Evolutionary conservation across 371 early-diverging fungal genomes (phyloP), one percentile per base, ranked within the genome.

Genomic region (Syncephalastrum monosporum): DNA sequence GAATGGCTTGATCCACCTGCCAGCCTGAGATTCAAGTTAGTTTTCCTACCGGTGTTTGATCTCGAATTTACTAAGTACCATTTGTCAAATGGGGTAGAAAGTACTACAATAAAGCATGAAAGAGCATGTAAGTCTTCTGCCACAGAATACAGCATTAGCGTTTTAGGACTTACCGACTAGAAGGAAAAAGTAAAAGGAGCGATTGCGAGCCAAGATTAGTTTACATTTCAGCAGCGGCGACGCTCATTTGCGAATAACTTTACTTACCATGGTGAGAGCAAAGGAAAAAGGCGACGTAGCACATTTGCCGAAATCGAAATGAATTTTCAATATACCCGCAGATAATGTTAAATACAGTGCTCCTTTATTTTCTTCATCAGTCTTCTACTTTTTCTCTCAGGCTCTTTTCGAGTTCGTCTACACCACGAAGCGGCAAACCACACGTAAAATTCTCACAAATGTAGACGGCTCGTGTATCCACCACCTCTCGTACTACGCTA

Each of bases 1-100:
- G 78, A 54, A 98, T 98, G n/a, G 98, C 97, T 75, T 96, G 96
- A 75, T 98, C 99, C 19, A 97, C 98, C 73, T 98, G 98, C 98
- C 98, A 98, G 48, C 95, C 96, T 81, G 69, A 38, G 51, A 17
- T 42, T 21, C 19, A 13, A 41, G 16, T 13, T 41, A 38, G 7
- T 33, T 33, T 38, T 16, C 19, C 7, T 13, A 50, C 7, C 27
- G 42, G 55, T 21, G 6, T 16, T 25, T 17, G 55, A 48, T 59
- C 54, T 43, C 6, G 46, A n/a, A 12, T n/a, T 33, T 7, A 12
- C 43, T 23, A 50, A 56, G 57, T 71, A 72, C 83, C 84, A 53
- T 89, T 89, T 5, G 90, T 89, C 54, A 89, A 80, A 80, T 91
- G 92, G 16, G 89, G 90, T 53, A 91, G 70, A 69, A 91, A 87